Evolutionary conservation across 371 early-diverging fungal species (phyloP).

Genomic region (Mucor plumbeus): DNA sequence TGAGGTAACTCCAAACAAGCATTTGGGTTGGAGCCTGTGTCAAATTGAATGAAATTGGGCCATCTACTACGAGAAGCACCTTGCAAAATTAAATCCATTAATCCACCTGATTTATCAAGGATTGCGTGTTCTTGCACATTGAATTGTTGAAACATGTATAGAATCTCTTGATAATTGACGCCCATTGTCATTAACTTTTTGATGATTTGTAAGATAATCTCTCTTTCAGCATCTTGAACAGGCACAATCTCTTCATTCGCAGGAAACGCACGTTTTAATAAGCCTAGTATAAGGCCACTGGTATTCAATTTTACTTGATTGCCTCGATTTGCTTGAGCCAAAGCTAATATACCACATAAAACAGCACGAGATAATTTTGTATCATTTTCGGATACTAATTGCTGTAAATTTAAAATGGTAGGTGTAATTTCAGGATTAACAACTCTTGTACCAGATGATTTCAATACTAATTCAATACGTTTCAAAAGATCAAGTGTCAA

Average conservation of each 20-base stretch:
- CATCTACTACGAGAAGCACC: conserved; percentile 65
- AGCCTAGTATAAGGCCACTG: conserved; percentile 57
- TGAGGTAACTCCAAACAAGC: conserved; percentile 52
- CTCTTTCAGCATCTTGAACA: conserved; percentile 28
- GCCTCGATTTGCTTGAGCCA: conserved; percentile 61
- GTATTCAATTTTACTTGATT: conserved; percentile 71
- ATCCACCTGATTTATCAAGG: conserved; percentile 12
- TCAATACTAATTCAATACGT: conserved; percentile 37
- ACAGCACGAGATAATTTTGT: conserved; percentile 47
- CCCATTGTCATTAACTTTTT: conserved; percentile 72
- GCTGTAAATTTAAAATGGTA: conserved; percentile 58
- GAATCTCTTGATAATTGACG: conserved; percentile 60
- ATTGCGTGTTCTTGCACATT: conserved; percentile 15
- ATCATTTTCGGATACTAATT: conserved; percentile 36
- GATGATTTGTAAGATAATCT: conserved; percentile 52
- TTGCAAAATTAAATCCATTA: conserved; percentile 65
- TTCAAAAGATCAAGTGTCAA: not conserved
- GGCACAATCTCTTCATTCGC: conserved; percentile 3
- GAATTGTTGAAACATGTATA: conserved; percentile 64
- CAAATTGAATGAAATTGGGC: conserved; percentile 77
- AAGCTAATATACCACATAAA: conserved; percentile 51
- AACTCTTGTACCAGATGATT: conserved; percentile 33
- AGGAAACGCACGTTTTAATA: conserved; percentile 46
- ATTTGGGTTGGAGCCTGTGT: conserved; percentile 39
- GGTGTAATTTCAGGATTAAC: conserved; percentile 64